Evolutionary conservation across 1,139 yeast genomes (phyloP).

Genomic region (Suzukiozyma palmioleophila): DNA sequence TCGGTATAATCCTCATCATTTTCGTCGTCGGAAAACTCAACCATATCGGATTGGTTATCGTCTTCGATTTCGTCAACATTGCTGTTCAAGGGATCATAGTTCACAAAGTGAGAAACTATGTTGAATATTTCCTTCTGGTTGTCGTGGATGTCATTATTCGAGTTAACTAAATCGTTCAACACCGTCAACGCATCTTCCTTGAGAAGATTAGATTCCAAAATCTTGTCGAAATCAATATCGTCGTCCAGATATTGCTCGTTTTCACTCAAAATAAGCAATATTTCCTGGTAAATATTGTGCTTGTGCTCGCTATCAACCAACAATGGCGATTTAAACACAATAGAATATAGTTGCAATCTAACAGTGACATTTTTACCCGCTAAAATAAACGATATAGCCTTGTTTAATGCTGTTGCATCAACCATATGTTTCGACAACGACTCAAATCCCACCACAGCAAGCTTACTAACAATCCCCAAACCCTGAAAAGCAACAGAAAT

Average conservation of each 20-base stretch:
- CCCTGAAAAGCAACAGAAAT: conserved; percentile 38
- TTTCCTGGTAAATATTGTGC: conserved; percentile 2
- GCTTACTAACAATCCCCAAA: conserved; percentile 47
- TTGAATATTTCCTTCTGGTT: conserved; percentile 6
- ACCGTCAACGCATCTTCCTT: conserved; percentile 47
- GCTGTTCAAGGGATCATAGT: conserved; percentile 54
- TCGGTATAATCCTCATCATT: conserved; percentile 19
- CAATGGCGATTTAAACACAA: conserved; percentile 8
- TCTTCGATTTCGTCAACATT: conserved; percentile 36
- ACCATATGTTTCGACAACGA: conserved; percentile 34
- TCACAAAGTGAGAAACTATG: conserved; percentile 35
- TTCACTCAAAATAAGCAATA: conserved; percentile 6
- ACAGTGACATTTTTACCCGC: conserved; percentile 6
- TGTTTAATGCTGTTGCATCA: conserved; percentile 11
- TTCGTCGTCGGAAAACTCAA: conserved; percentile 39
- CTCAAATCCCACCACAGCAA: conserved; percentile 55
- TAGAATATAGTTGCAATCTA: conserved; percentile 11
- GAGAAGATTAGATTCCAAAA: conserved; percentile 30
- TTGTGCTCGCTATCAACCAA: background rate
- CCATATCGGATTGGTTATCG: conserved; percentile 39
- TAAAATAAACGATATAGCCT: conserved; percentile 8
- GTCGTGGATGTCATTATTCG: conserved; percentile 15
- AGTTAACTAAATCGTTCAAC: conserved; percentile 27
- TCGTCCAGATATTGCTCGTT: conserved; percentile 23
- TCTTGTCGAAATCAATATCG: conserved; percentile 40